Conservation (phyloP, 768 basidiomycete species). For the Pleurotus salmoneostramineus region DNA sequence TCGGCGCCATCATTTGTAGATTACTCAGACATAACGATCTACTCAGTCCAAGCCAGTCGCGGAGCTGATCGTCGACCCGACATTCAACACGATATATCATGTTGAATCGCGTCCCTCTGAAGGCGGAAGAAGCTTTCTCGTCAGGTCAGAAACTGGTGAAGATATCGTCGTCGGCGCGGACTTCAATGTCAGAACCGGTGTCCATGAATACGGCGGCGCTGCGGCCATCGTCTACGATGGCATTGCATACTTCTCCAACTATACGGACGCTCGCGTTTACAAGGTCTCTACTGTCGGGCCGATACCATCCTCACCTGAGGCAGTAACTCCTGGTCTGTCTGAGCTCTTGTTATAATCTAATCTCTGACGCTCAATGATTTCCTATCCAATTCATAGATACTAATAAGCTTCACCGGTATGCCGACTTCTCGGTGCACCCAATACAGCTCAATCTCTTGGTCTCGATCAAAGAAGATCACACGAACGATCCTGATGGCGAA, state of each 20-base stretch:
- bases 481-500: constrained; percentile 23
- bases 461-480: constrained; percentile 59
- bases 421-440: constrained; percentile 51
- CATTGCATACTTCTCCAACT: constrained; percentile 56
- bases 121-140: constrained; percentile 32
- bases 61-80: constrained; percentile 12
- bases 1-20: neutral
- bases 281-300: constrained; percentile 21
- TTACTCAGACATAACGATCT: constrained; percentile 12
- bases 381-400: constrained; percentile 24
- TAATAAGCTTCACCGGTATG: constrained; percentile 39
- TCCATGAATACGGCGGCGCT: constrained; percentile 74
- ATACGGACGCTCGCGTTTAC: constrained; percentile 51
- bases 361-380: neutral
- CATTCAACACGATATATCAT: constrained; percentile 9
- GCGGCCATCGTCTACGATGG: constrained; percentile 49
- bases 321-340: constrained; percentile 53
- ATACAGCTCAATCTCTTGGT: constrained; percentile 38
- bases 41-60: constrained; percentile 11
- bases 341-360: neutral
- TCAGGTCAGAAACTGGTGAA: constrained; percentile 30
- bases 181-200: constrained; percentile 52
- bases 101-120: constrained; percentile 12
- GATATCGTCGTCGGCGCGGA: constrained; percentile 44
- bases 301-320: constrained; percentile 22